These are phyloP conservation scores for Phytophthora sp. DNA, from an alignment of 352 stramenopile genomes.

Conservation along the genomic window DNA sequence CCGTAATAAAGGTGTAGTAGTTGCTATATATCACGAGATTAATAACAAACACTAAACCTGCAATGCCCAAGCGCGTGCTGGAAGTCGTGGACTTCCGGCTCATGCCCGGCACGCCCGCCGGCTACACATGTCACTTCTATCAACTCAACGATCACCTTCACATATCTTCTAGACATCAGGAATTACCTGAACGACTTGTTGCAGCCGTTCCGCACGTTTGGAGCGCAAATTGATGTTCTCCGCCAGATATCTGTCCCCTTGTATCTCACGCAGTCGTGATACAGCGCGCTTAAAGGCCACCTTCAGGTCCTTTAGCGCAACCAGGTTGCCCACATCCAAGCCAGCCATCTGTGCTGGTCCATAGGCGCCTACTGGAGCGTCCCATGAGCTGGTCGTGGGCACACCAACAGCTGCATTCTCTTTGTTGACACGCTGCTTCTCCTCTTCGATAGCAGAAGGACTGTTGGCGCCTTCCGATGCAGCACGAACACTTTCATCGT, in stretches of 20 bases:
- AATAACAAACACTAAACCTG: no score
- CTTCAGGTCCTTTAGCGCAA: constrained; percentile 73
- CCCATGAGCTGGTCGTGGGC: constrained; percentile 70
- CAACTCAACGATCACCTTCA: no score
- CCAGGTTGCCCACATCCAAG: constrained; percentile 66
- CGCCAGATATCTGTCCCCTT: constrained; percentile 70
- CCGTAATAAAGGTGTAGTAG: no score
- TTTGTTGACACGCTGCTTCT: constrained; percentile 48
- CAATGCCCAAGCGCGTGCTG: no score
- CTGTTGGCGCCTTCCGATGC: constrained; percentile 33
- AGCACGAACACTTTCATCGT: constrained; percentile 43
- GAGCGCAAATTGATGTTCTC: constrained; percentile 47
- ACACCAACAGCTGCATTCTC: constrained; percentile 59
- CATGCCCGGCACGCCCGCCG: no score
- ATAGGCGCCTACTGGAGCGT: constrained; percentile 59
- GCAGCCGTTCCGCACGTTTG: constrained; percentile 18
- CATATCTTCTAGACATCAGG: constrained; percentile 9
- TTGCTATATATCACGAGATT: no score
- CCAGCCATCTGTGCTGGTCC: constrained; percentile 65
- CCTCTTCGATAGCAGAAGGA: constrained; percentile 30
- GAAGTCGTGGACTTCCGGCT: no score
- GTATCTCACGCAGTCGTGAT: constrained; percentile 89
- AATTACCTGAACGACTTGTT: constrained; percentile 34
- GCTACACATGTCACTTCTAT: no score
- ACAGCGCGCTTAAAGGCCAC: constrained; percentile 81